Percentiles rank a stretch among this genome's conserved stretches.
Evolutionary conservation across 1,139 yeast genomes (phyloP).

Genomic region (Pichia norvegensis): DNA sequence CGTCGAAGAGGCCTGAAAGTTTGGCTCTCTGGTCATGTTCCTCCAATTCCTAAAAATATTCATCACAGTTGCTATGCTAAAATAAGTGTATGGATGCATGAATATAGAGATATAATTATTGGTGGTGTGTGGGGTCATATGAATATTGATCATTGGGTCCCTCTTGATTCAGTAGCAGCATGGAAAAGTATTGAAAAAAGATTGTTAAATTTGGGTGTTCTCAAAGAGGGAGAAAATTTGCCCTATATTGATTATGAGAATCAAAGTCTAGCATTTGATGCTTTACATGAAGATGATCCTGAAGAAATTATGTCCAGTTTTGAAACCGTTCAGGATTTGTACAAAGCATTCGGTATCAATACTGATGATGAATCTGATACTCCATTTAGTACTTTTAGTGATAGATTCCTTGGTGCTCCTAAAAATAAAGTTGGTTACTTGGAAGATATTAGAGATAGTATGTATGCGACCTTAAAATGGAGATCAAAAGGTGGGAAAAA

Average conservation of each 20-base stretch:
- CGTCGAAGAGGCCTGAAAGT: conserved; percentile 73
- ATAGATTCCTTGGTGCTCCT: conserved; percentile 53
- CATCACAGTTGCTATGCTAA: conserved; percentile 67
- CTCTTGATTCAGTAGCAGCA: conserved; percentile 64
- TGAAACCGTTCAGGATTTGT: conserved; percentile 11
- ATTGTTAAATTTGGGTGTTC: conserved; percentile 17
- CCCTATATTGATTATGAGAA: conserved; percentile 17
- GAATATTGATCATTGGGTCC: conserved; percentile 80
- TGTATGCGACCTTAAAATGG: conserved; percentile 44
- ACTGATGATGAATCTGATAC: conserved; percentile 10
- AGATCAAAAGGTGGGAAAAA: conserved; percentile 36
- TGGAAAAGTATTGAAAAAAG: conserved; percentile 41
- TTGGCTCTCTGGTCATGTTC: conserved; percentile 84
- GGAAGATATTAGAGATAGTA: conserved; percentile 44
- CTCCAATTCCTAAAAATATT: conserved; percentile 72
- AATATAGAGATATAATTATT: conserved; percentile 70
- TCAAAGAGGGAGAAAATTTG: conserved; percentile 4
- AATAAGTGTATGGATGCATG: conserved; percentile 69
- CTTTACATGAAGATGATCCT: conserved; percentile 5
- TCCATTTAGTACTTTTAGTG: conserved; percentile 15
- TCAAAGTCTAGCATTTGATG: conserved; percentile 6
- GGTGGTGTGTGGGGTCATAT: conserved; percentile 85
- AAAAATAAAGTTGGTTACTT: conserved; percentile 54
- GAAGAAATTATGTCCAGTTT: conserved; percentile 14
- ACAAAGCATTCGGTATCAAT: conserved; percentile 8